These are phyloP conservation scores for Aspergillus fumigatus DNA, from an alignment of 2,329 filamentous ascomycete genomes.

Conservation along the genomic window DNA sequence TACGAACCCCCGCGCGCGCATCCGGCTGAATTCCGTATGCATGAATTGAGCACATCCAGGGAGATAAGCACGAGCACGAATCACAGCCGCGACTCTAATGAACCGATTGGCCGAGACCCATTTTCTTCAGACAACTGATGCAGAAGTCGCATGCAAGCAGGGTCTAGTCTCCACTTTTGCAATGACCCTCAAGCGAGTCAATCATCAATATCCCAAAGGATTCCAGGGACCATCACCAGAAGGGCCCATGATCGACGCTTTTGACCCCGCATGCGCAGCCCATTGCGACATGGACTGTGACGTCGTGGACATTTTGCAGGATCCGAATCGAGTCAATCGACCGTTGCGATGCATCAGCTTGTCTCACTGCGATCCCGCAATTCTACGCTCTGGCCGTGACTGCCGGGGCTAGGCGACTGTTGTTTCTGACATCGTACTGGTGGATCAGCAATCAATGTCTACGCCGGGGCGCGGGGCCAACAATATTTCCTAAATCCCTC, in stretches of 20 bases:
- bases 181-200: not conserved
- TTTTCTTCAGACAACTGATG: not conserved
- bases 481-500: too few species aligned
- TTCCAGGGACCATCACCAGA: not conserved
- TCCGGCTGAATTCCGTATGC: too few species aligned
- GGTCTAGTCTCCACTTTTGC: not conserved
- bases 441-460: too few species aligned
- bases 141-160: not conserved
- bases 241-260: not conserved
- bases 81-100: not conserved
- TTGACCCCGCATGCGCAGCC: not conserved
- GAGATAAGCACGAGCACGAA: not conserved
- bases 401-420: too few species aligned
- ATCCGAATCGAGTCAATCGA: not conserved
- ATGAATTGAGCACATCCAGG: too few species aligned
- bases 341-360: too few species aligned
- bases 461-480: too few species aligned
- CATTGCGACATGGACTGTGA: not conserved
- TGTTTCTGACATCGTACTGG: too few species aligned
- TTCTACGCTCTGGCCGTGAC: too few species aligned
- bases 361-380: too few species aligned
- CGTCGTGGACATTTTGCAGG: not conserved
- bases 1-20: not conserved
- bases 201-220: not conserved
- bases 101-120: not conserved